Conservation (phyloP, 305 asterid species). For the Rubia balearica region DNA sequence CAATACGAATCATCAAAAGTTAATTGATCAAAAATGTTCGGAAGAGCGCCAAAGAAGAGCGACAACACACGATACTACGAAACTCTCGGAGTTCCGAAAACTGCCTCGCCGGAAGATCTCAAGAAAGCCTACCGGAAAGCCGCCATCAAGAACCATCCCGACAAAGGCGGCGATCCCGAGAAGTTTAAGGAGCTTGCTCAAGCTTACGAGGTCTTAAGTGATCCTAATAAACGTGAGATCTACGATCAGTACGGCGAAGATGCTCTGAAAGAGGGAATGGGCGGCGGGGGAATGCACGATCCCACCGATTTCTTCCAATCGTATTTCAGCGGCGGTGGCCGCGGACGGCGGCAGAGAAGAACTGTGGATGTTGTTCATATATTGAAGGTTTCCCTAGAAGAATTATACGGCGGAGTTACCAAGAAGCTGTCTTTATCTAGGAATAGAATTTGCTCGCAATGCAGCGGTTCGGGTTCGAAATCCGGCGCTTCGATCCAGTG, state of each 20-base stretch:
- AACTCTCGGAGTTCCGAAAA: slow-evolving; percentile 66
- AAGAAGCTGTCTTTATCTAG: slow-evolving; percentile 52
- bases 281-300: slow-evolving; percentile 54
- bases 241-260: slow-evolving; percentile 93
- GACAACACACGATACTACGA: slow-evolving; percentile 68
- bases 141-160: slow-evolving; percentile 90
- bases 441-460: slow-evolving; percentile 40
- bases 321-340: slow-evolving; percentile 50
- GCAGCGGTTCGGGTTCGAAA: slow-evolving; percentile 53
- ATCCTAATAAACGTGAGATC: slow-evolving; percentile 79
- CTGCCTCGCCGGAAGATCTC: slow-evolving; percentile 65
- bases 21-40: slow-evolving; percentile 43
- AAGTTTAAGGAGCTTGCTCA: slow-evolving; percentile 95
- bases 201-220: slow-evolving; percentile 85
- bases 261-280: slow-evolving; percentile 95
- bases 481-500: slow-evolving; percentile 49
- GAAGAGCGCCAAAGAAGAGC: slow-evolving; percentile 72
- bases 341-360: slow-evolving; percentile 50
- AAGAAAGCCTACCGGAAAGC: slow-evolving; percentile 87
- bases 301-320: slow-evolving; percentile 52
- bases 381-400: slow-evolving; percentile 47
- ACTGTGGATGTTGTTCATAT: slow-evolving; percentile 52
- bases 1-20: no score
- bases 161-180: slow-evolving; percentile 93
- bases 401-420: slow-evolving; percentile 35